phyloP scores from a whole-genome alignment of 352 stramenopile genomes.

The Phytophthora quininea region DNA sequence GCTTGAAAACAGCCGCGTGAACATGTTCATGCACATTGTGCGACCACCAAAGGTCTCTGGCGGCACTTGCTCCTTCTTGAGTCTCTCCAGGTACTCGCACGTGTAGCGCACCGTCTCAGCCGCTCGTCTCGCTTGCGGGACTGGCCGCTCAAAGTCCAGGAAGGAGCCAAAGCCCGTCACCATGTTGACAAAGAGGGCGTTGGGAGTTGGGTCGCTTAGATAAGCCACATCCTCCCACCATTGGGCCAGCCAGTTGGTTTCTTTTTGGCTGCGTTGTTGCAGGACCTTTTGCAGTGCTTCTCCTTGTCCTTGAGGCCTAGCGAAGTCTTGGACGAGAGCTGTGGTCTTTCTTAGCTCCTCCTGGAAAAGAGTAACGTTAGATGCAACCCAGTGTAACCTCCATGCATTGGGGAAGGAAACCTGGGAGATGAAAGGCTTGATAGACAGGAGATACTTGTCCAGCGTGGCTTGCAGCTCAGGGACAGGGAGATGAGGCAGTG shows the following conservation, averaged over 20 bases:
- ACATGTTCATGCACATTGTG: conserved; percentile 91
- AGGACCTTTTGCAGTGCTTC: conserved; percentile 58
- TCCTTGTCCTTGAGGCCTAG: conserved; percentile 48
- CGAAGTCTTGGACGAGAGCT: conserved; percentile 54
- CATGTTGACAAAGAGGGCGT: conserved; percentile 94
- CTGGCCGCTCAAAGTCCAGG: conserved; percentile 81
- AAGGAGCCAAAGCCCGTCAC: conserved; percentile 96
- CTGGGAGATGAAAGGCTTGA: conserved; percentile 66
- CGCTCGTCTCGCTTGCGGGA: conserved; percentile 59
- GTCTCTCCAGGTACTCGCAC: conserved; percentile 86
- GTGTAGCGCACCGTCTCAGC: conserved; percentile 73
- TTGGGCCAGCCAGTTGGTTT: conserved; percentile 77
- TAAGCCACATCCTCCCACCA: conserved; percentile 95
- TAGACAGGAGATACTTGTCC: conserved; percentile 76
- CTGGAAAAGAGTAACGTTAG: conserved; percentile 44
- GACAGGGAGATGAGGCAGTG: conserved; percentile 79
- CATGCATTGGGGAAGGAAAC: conserved; percentile 41
- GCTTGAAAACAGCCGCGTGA: conserved; percentile 87
- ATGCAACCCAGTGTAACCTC: conserved; percentile 39
- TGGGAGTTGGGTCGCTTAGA: conserved; percentile 73
- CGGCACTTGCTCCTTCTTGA: conserved; percentile 82
- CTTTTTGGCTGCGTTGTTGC: conserved; percentile 44
- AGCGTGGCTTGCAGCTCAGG: conserved; percentile 86
- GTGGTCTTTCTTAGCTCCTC: conserved; percentile 47
- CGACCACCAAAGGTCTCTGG: conserved; percentile 89